Conservation (phyloP, 306 rosid species). For the Psophocarpus tetragonolobus region DNA sequence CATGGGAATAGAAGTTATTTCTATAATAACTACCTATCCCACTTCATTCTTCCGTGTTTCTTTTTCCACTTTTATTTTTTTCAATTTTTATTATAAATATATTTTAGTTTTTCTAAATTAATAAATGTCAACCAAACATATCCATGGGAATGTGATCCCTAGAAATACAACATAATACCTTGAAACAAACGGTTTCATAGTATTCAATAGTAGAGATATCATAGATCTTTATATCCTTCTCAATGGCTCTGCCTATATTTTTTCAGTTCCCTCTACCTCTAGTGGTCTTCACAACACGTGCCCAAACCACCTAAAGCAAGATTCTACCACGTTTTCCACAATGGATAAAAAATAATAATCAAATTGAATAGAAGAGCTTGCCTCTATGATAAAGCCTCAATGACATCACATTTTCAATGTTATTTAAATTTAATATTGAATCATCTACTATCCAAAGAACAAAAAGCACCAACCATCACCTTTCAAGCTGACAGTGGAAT, state of each 20-base stretch:
- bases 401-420: background rate
- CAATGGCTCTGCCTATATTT: background rate
- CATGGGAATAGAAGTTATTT: background rate
- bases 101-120: background rate
- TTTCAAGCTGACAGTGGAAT: slow-evolving; percentile 5
- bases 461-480: slow-evolving; percentile 7
- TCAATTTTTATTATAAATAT: background rate
- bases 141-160: background rate
- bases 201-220: background rate
- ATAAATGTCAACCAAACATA: background rate
- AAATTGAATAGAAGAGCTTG: slow-evolving; percentile 11
- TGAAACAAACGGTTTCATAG: background rate
- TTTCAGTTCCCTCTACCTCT: background rate
- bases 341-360: slow-evolving; percentile 4
- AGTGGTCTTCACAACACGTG: background rate
- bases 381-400: background rate
- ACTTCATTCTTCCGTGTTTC: background rate
- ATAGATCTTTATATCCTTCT: background rate
- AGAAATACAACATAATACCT: too few relatives aligned
- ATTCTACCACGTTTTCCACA: background rate
- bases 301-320: background rate
- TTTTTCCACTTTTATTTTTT: background rate
- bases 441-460: background rate
- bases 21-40: background rate
- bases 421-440: background rate